phyloP scores from a whole-genome alignment of 345 rosid genomes.

The Aethionema arabicum region DNA sequence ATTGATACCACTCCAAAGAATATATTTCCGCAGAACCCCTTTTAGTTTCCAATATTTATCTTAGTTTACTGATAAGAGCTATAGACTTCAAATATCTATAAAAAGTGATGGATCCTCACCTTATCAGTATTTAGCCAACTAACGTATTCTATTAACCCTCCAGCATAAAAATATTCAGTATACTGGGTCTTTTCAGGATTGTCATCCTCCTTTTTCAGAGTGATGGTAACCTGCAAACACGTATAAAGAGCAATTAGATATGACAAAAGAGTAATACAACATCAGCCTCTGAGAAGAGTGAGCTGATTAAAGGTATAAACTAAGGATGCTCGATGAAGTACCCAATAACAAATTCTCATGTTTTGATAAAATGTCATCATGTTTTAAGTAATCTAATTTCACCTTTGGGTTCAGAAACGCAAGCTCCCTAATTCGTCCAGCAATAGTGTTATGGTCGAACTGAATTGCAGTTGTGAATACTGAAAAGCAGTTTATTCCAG shows the following conservation, averaged over 20 bases:
- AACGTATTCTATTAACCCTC: constrained; percentile 91
- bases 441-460: constrained; percentile 83
- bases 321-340: constrained; percentile 24
- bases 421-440: constrained; percentile 91
- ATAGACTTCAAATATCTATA: constrained; percentile 7
- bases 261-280: constrained; percentile 3
- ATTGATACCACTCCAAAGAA: not conserved
- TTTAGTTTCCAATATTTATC: not conserved
- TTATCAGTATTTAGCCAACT: constrained; percentile 88
- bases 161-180: constrained; percentile 73
- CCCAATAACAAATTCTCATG: not conserved
- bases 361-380: constrained; percentile 12
- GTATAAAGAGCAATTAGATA: constrained; percentile 15
- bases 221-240: constrained; percentile 65
- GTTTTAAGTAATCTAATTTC: constrained; percentile 22
- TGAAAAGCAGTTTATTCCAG: constrained; percentile 34
- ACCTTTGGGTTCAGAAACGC: constrained; percentile 97
- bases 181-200: constrained; percentile 61
- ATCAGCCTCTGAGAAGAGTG: constrained; percentile 16
- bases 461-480: constrained; percentile 86
- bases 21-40: not conserved
- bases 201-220: constrained; percentile 55
- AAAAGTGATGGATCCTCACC: constrained; percentile 42
- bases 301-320: not conserved
- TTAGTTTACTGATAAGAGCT: constrained; percentile 5